phyloP scores from a whole-genome alignment of 2,329 filamentous ascomycete species.

The Colletotrichum tabaci region DNA sequence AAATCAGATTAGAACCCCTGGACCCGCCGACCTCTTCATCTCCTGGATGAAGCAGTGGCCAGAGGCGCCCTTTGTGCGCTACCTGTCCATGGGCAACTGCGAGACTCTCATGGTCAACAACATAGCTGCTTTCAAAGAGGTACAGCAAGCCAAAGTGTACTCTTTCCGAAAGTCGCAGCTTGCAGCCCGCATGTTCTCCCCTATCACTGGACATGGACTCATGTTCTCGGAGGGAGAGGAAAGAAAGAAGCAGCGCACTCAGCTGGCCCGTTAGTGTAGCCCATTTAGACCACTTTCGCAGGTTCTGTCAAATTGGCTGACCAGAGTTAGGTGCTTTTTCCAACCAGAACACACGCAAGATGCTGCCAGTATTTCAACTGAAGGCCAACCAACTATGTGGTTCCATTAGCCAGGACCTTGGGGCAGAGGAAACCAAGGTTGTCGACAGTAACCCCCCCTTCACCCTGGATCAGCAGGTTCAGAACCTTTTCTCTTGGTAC shows the following conservation, averaged over 20 bases:
- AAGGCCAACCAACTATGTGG: slow-evolving; percentile 50
- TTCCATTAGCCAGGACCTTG: slow-evolving; percentile 50
- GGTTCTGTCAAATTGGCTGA: background rate
- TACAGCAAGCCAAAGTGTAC: slow-evolving; percentile 58
- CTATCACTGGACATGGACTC: slow-evolving; percentile 54
- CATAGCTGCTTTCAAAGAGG: slow-evolving; percentile 53
- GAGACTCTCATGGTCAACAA: slow-evolving; percentile 57
- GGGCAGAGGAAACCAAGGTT: slow-evolving; percentile 41
- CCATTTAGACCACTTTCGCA: background rate
- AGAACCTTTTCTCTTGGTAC: background rate
- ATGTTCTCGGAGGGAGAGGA: slow-evolving; percentile 55
- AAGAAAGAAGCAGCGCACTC: slow-evolving; percentile 52
- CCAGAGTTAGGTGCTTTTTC: slow-evolving; percentile 51
- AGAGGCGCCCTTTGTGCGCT: slow-evolving; percentile 56
- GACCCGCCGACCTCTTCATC: slow-evolving; percentile 48
- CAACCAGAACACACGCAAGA: slow-evolving; percentile 52
- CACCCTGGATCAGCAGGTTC: too few relatives aligned
- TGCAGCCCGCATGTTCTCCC: slow-evolving; percentile 51
- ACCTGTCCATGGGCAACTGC: slow-evolving; percentile 52
- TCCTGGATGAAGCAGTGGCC: slow-evolving; percentile 53
- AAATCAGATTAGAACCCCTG: slow-evolving; percentile 50
- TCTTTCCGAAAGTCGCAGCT: slow-evolving; percentile 55
- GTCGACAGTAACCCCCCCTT: slow-evolving; percentile 47
- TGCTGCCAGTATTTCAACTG: slow-evolving; percentile 54
- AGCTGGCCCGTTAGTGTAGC: slow-evolving; percentile 47